Percentiles rank a stretch among this genome's conserved stretches.
Evolutionary conservation across 371 early-diverging fungal genomes (phyloP).

Genomic region (Mucor racemosus): DNA sequence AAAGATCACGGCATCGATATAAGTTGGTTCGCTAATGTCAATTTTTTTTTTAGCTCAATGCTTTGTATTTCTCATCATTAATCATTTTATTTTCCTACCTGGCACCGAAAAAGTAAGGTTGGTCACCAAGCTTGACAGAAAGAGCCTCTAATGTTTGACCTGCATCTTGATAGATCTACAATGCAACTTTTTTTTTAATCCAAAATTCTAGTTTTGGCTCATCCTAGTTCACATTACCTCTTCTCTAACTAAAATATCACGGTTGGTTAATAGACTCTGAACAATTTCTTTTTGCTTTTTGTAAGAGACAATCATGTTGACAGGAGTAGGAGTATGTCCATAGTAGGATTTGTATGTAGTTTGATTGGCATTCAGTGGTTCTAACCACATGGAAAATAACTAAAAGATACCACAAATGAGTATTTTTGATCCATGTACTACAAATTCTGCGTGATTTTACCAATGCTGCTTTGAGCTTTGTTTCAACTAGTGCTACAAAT

Average conservation of each 20-base stretch:
- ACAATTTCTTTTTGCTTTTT: constrained; percentile 43
- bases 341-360: constrained; percentile 40
- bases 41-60: neutral
- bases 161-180: constrained; percentile 65
- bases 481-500: constrained; percentile 43
- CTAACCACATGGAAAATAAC: constrained; percentile 56
- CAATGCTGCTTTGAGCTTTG: constrained; percentile 50
- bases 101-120: constrained; percentile 56
- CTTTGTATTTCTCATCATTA: neutral
- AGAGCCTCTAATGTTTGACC: constrained; percentile 59
- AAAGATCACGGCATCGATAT: constrained; percentile 64
- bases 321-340: constrained; percentile 47
- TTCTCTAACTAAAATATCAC: constrained; percentile 53
- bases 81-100: constrained; percentile 37
- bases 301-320: constrained; percentile 39
- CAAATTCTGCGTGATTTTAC: constrained; percentile 23
- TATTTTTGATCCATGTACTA: neutral
- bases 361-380: constrained; percentile 47
- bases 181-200: neutral
- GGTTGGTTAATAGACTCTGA: constrained; percentile 39
- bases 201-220: neutral
- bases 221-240: constrained; percentile 34
- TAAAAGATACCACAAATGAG: constrained; percentile 7
- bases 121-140: constrained; percentile 56
- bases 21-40: constrained; percentile 52